These are phyloP conservation scores for Fibroporia radiculosa DNA, from an alignment of 768 basidiomycete species.

Conservation along the genomic window DNA sequence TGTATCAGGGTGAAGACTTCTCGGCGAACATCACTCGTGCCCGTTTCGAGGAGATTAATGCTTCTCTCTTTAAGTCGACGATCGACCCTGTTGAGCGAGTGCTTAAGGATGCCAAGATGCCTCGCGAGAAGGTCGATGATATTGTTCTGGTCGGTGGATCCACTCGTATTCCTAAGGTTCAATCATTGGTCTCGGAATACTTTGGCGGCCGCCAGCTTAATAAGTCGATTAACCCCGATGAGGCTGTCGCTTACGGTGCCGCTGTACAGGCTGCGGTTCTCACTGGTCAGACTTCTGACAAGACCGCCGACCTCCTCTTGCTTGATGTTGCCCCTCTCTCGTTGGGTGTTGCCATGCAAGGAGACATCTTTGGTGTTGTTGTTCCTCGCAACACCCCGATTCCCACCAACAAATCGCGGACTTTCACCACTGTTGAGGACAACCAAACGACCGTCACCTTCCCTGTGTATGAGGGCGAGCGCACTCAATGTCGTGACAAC, in stretches of 20 bases:
- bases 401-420: constrained; percentile 97
- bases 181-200: constrained; percentile 96
- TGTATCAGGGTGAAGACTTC: constrained; percentile 85
- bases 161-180: constrained; percentile 99
- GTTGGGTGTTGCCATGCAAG: constrained; percentile 99
- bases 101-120: constrained; percentile 97
- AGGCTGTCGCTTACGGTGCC: constrained; percentile 99
- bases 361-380: constrained; percentile 99
- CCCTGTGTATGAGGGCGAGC: constrained; percentile 99
- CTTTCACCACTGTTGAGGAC: constrained; percentile 99
- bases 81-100: constrained; percentile 99
- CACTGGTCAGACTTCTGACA: constrained; percentile 96
- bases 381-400: constrained; percentile 99
- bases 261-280: constrained; percentile 99
- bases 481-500: constrained; percentile 99
- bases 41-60: constrained; percentile 99
- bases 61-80: constrained; percentile 90
- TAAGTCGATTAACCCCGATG: constrained; percentile 99
- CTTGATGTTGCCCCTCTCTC: constrained; percentile 98
- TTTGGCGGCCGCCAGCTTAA: constrained; percentile 97
- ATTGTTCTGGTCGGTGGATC: constrained; percentile 99
- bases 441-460: constrained; percentile 99
- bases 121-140: constrained; percentile 95
- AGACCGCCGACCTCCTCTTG: constrained; percentile 96
- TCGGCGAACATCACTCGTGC: constrained; percentile 98